Base-by-base conservation (phyloP, 2,329 filamentous ascomycete species). In the Botrytis pseudocinerea region DNA sequence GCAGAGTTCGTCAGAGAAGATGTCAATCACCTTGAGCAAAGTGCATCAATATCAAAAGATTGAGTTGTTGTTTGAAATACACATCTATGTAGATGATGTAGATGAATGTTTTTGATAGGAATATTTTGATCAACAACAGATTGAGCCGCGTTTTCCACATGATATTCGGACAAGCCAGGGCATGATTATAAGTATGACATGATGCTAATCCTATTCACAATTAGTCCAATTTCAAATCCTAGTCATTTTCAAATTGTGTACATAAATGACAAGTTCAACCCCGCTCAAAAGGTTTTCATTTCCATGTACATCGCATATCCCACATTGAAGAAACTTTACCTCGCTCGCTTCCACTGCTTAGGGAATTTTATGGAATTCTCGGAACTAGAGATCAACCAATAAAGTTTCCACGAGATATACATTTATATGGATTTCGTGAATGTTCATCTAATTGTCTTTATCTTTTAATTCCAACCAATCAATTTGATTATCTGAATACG, bases 131-230 rank as follows among this genome's bases (percentile, higher is more conserved):
- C n/a, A 28, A 28, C 60, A 42, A 44, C 44, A 63, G n/a, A 38
- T 66, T 22, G 35, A 66, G 44, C 61, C 61, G 61, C n/a, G 61
- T 51, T 66, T 66, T 25, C 44, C 32, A 66, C 8, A 51, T n/a
- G 10, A 25, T 51, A 48, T 51, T 38, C 32, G n/a, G 12, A 22
- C 28, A 12, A 35, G 62, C 42, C n/a, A 48, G 62, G 42, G 42
- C 28, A n/a, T 51, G 48, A 14, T 2, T 46, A 46, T 46, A 8
- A 46, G 20, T 51, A n/a, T 25, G 48, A 51, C 25, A 38, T n/a
- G 63, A 51, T 38, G 12, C 46, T 40, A 54, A 25, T 35, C 64
- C 44, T 20, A 51, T 51, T 46, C 40, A 64, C 20, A 28, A 64
- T 64, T 64, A 64, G 42, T 64, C 40, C 22, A 18, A 42, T 64